Base-by-base conservation (phyloP, 441 rosid genomes). In the Omphalea diandra region DNA sequence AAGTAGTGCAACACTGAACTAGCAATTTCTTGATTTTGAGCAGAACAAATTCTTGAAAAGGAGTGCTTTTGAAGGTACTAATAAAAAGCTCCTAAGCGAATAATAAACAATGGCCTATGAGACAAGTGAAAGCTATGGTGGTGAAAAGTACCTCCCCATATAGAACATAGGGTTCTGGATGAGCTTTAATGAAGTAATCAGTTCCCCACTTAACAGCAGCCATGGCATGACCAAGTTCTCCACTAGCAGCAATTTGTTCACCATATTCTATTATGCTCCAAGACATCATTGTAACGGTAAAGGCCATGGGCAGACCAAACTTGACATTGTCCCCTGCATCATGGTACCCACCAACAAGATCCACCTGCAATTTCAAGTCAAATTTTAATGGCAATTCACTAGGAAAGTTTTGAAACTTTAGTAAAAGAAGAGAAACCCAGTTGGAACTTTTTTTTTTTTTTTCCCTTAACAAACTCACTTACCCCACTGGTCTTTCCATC, bases 401-500 rank as follows among this genome's bases (percentile, higher is more conserved):
- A 22, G 24, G n/a, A 54, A 27, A 12, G 15, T 1, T 18, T 24
- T 7, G 14, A 47, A 27, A 12, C 0, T 1, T 0, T 2, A 36
- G 35, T 20, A 44, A 58, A 57, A 54, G 2, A 0, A 5, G 5
- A 68, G 1, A 9, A 35, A 55, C 63, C 70, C 73, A 49, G 2
- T 55, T 41, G 33, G 7, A 18, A 5, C 31, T 46, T 46, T 47
- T n/a, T 12, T 43, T 26, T 40, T n/a, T n/a, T n/a, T n/a, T n/a
- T n/a, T n/a, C n/a, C n/a, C n/a, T n/a, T n/a, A n/a, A n/a, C n/a
- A n/a, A n/a, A n/a, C n/a, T n/a, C n/a, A 52, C 88, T 75, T 79
- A 95, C 99, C 75, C 98, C 97, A 74, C 96, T 93, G 33, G 93
- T 90, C 71, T 93, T 91, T 79, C 98, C 98, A 41, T 95, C 98